These are phyloP conservation scores for Phytophthora pini DNA, from an alignment of 352 stramenopile genomes.

Conservation along the genomic window DNA sequence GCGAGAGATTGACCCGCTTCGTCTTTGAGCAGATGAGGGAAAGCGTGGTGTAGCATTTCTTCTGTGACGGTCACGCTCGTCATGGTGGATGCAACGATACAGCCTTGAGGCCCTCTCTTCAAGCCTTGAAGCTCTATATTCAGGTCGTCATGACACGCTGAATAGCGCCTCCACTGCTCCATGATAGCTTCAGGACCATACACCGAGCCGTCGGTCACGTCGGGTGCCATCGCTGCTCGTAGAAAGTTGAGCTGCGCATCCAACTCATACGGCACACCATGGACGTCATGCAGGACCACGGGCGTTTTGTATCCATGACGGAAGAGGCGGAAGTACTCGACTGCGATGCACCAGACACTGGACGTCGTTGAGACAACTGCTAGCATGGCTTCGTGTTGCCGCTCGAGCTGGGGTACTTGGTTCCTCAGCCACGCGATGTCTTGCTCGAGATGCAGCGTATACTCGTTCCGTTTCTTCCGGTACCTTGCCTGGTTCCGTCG, in stretches of 20 bases:
- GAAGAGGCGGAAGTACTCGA: slow-evolving; percentile 10
- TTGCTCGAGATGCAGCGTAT: not conserved
- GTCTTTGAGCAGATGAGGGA: slow-evolving; percentile 14
- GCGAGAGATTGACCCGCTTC: not conserved
- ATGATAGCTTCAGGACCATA: slow-evolving; percentile 17
- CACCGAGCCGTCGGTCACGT: slow-evolving; percentile 14
- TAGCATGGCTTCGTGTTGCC: not conserved
- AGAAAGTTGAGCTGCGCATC: slow-evolving; percentile 2
- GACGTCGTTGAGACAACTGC: not conserved
- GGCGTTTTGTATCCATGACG: not conserved
- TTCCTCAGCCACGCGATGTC: not conserved
- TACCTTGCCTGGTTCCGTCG: slow-evolving; percentile 11
- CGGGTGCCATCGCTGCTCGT: slow-evolving; percentile 4
- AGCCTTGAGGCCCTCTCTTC: slow-evolving; percentile 3
- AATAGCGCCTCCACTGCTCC: slow-evolving; percentile 24
- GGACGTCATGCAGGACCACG: not conserved
- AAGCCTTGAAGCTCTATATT: slow-evolving; percentile 17
- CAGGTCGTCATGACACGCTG: slow-evolving; percentile 18
- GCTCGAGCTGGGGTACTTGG: not conserved
- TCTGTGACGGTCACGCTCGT: slow-evolving; percentile 20
- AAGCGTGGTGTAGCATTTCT: slow-evolving; percentile 21
- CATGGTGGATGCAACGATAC: slow-evolving; percentile 3
- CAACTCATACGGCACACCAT: not conserved
- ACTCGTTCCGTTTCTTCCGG: not conserved
- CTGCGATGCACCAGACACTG: slow-evolving; percentile 5